Evolutionary conservation across 331 rosid species (phyloP).

Genomic region (Pyracantha coccinea): DNA sequence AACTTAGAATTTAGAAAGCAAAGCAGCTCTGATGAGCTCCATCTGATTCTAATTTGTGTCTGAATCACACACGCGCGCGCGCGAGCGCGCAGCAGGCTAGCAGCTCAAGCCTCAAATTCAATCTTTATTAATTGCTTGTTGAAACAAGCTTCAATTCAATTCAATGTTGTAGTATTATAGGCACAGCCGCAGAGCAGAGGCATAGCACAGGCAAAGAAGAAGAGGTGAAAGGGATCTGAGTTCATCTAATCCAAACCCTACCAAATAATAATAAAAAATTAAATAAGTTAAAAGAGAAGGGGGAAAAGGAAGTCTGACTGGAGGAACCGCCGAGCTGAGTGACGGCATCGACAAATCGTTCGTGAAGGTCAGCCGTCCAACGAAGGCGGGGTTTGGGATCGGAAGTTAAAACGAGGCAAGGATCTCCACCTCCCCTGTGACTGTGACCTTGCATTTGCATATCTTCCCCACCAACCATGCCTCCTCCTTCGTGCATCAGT

Average conservation of each 20-base stretch:
- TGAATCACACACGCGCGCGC: too few relatives aligned
- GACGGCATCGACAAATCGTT: constrained; percentile 87
- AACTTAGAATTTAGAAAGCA: neutral
- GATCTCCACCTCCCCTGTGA: constrained; percentile 43
- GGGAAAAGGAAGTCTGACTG: constrained; percentile 37
- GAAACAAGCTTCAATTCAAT: neutral
- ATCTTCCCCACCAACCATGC: constrained; percentile 40
- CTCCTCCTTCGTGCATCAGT: constrained; percentile 51
- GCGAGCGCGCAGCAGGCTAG: too few relatives aligned
- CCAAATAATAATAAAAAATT: neutral
- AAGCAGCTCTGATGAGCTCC: neutral
- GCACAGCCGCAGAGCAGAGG: too few relatives aligned
- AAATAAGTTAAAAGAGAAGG: neutral
- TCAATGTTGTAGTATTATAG: too few relatives aligned
- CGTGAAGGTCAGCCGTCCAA: constrained; percentile 94
- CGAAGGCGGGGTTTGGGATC: constrained; percentile 99
- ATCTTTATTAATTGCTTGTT: neutral
- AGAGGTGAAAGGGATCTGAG: neutral
- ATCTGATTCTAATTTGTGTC: neutral
- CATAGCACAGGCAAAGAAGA: neutral
- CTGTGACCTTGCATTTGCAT: constrained; percentile 19
- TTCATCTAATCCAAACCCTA: neutral
- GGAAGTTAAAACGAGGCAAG: constrained; percentile 82
- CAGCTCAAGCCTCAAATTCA: neutral
- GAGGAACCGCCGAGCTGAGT: constrained; percentile 92